phyloP scores from a whole-genome alignment of 306 rosid species.

The Fragaria nilgerrensis region DNA sequence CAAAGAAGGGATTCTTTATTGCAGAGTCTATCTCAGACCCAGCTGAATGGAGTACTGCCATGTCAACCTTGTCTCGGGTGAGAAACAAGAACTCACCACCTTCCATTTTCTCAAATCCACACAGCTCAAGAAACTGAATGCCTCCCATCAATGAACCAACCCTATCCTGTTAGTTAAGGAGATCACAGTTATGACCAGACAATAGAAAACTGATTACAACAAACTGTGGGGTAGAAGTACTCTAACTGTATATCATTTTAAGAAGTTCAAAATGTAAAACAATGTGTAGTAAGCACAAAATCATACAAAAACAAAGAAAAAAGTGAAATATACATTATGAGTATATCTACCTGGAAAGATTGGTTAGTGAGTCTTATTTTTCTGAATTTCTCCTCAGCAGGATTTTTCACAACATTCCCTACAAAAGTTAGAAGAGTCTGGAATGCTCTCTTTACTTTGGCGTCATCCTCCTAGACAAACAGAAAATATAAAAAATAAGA shows the following conservation, averaged over 20 bases:
- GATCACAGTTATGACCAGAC: background rate
- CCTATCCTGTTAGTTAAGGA: constrained; percentile 69
- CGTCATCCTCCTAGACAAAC: constrained; percentile 63
- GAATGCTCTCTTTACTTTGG: constrained; percentile 78
- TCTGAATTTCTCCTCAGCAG: constrained; percentile 88
- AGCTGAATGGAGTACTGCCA: constrained; percentile 71
- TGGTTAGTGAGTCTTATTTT: constrained; percentile 75
- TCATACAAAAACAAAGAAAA: background rate
- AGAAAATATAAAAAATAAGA: background rate
- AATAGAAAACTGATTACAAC: background rate
- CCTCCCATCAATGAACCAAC: constrained; percentile 86
- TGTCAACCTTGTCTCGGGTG: constrained; percentile 72
- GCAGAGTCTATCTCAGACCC: constrained; percentile 92
- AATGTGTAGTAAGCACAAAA: background rate
- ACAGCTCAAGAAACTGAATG: constrained; percentile 80
- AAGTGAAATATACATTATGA: background rate
- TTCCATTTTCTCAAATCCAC: constrained; percentile 82
- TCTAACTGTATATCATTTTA: background rate
- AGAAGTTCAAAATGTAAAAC: background rate
- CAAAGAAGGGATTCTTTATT: constrained; percentile 88
- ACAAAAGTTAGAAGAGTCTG: constrained; percentile 82
- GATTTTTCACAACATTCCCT: constrained; percentile 76
- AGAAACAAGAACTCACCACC: constrained; percentile 76
- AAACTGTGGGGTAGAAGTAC: background rate
- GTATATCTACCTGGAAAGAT: constrained; percentile 68